Evolutionary conservation across 2,329 filamentous ascomycete species (phyloP), one percentile per base, ranked within the genome.

Genomic region (Fusarium fujikuroi): DNA sequence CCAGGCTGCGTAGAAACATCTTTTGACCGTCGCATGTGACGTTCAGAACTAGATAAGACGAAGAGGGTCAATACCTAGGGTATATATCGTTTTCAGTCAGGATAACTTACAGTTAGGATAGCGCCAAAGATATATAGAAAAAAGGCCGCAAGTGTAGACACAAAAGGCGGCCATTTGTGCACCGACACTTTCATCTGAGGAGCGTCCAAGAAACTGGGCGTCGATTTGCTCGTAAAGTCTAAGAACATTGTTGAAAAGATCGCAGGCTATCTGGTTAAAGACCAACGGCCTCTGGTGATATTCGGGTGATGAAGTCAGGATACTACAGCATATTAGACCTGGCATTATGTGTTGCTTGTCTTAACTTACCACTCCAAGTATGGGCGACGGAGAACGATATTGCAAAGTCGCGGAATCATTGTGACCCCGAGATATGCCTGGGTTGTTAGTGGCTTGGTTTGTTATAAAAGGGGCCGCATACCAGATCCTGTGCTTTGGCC

Each of bases 121-220:
- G 75, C 86, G 87, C 77, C 83, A 86, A 4, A 88, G 78, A 60
- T 89, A 89, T 7, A 84, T 84, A 11, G 86, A 84, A 61, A 89
- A 83, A 30, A 89, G 80, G 19, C 86, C 87, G 69, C 87, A 88
- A n/a, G 83, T 87, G 58, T 88, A 89, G 18, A 88, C 86, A 62
- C 85, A 87, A 71, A 89, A 89, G 2, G 86, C 85, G 21, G 86
- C 83, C 82, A 89, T 88, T 74, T 88, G 87, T 5, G 86, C 86
- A 4, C 87, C 87, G 21, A 87, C 83, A 40, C 85, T 85, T 68
- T 87, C 86, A 37, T 87, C 84, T 0, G 82, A 79, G 3, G 83
- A 79, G 10, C 84, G 82, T 9, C 83, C 81, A 19, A 83, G 83
- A 66, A 87, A 88, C 61, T 88, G 86, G 9, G 85, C 84, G 52